phyloP scores from a whole-genome alignment of 768 basidiomycete genomes.

The Phaeotremella fagi region DNA sequence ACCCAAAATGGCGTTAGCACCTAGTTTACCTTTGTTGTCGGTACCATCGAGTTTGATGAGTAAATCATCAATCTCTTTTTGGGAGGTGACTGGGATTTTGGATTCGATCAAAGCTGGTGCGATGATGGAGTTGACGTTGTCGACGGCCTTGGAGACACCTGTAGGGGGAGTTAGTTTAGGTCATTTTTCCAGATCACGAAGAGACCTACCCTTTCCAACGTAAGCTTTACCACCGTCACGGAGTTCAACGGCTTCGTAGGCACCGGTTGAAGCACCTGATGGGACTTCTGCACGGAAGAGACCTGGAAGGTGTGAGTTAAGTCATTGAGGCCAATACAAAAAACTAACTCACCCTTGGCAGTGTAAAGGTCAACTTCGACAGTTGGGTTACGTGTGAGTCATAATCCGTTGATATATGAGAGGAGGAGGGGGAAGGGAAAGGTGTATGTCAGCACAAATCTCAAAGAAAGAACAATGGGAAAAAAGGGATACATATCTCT shows the following conservation, averaged over 20 bases:
- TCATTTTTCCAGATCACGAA: no score
- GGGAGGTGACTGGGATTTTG: constrained; percentile 74
- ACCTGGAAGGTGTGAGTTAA: constrained; percentile 54
- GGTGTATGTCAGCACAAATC: background rate
- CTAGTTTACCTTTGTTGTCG: constrained; percentile 97
- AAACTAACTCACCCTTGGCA: constrained; percentile 62
- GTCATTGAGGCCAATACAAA: background rate
- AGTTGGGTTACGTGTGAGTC: constrained; percentile 53
- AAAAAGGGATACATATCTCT: constrained; percentile 68
- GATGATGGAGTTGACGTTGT: constrained; percentile 87
- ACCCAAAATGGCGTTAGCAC: constrained; percentile 98
- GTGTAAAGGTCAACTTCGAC: constrained; percentile 91
- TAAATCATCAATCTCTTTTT: constrained; percentile 95
- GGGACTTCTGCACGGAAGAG: constrained; percentile 92
- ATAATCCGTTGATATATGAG: constrained; percentile 11
- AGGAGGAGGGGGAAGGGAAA: constrained; percentile 51
- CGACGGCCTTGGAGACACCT: constrained; percentile 91
- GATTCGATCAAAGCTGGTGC: constrained; percentile 82
- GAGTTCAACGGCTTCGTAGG: constrained; percentile 97
- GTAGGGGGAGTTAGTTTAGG: background rate
- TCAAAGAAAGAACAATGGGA: background rate
- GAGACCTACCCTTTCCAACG: constrained; percentile 88
- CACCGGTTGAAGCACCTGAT: constrained; percentile 96
- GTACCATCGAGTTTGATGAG: constrained; percentile 97
- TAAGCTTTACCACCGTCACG: constrained; percentile 96